Evolutionary conservation across 2,329 filamentous ascomycete species (phyloP).

Genomic region (Penicillium griseofulvum): DNA sequence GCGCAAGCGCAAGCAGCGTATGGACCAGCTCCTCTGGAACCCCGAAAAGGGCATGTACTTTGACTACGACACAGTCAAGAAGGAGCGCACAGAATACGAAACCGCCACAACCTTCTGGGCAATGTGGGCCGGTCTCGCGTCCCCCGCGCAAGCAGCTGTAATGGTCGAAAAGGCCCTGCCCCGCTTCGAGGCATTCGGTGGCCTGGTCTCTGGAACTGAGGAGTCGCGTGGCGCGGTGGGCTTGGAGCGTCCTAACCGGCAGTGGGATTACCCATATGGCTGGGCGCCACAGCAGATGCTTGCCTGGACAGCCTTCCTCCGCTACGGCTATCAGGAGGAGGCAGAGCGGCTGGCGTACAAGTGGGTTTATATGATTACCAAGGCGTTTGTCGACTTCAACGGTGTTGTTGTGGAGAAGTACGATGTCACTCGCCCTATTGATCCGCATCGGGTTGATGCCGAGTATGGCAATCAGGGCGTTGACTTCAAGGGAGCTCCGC

Average conservation of each 20-base stretch:
- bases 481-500: constrained; percentile 92
- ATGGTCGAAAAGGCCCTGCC: constrained; percentile 81
- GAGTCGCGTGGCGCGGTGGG: constrained; percentile 78
- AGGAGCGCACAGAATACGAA: constrained; percentile 80
- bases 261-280: constrained; percentile 98
- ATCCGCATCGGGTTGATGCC: constrained; percentile 90
- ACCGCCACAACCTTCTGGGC: constrained; percentile 94
- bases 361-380: constrained; percentile 98
- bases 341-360: constrained; percentile 88
- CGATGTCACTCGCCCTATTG: constrained; percentile 84
- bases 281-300: constrained; percentile 99
- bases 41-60: constrained; percentile 94
- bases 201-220: constrained; percentile 84
- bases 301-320: constrained; percentile 87
- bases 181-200: constrained; percentile 82
- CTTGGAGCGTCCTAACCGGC: constrained; percentile 82
- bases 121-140: constrained; percentile 89
- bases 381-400: constrained; percentile 97
- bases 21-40: constrained; percentile 94
- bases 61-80: constrained; percentile 85
- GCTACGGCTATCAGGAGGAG: constrained; percentile 88
- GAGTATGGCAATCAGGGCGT: constrained; percentile 97
- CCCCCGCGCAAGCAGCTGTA: constrained; percentile 77
- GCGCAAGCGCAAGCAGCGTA: constrained; percentile 75
- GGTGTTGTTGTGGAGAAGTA: constrained; percentile 99